phyloP scores from a whole-genome alignment of 2,329 filamentous ascomycete species.

The Pleoardoris graminearum region DNA sequence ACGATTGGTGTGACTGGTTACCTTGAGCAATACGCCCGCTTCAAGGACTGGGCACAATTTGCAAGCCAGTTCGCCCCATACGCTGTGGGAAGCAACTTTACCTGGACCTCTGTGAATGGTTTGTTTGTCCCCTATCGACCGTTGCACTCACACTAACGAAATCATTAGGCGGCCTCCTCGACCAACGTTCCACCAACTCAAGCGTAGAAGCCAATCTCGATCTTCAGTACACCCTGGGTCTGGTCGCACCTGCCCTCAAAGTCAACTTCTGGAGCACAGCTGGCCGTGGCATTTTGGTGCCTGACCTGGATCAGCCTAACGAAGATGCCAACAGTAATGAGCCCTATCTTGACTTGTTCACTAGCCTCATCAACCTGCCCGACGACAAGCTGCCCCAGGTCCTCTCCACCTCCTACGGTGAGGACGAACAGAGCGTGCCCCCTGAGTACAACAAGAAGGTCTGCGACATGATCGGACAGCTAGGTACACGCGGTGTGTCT shows the following conservation, averaged over 20 bases:
- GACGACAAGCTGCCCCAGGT: constrained; percentile 44
- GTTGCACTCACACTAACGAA: constrained; percentile 10
- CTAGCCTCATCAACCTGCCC: constrained; percentile 36
- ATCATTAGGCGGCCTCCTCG: constrained; percentile 30
- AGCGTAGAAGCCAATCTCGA: constrained; percentile 57
- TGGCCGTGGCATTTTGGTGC: constrained; percentile 51
- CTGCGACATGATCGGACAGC: constrained; percentile 46
- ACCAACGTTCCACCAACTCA: constrained; percentile 42
- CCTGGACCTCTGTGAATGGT: constrained; percentile 49
- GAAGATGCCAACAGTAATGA: constrained; percentile 51
- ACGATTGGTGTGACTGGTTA: constrained; percentile 53
- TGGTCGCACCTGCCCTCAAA: constrained; percentile 48
- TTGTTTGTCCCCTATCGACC: constrained; percentile 15
- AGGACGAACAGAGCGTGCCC: constrained; percentile 47
- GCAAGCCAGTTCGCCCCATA: constrained; percentile 44
- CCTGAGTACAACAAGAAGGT: constrained; percentile 43
- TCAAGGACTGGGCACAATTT: constrained; percentile 51
- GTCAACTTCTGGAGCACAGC: constrained; percentile 54
- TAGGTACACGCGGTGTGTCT: constrained; percentile 46
- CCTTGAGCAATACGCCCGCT: constrained; percentile 55
- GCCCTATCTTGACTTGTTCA: constrained; percentile 50
- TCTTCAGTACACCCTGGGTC: constrained; percentile 53
- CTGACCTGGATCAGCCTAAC: constrained; percentile 53
- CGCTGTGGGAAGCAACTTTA: constrained; percentile 51
- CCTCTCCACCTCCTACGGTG: constrained; percentile 46